These are phyloP conservation scores for Taphrina deformans DNA, from an alignment of 1,139 yeast species.

Conservation along the genomic window DNA sequence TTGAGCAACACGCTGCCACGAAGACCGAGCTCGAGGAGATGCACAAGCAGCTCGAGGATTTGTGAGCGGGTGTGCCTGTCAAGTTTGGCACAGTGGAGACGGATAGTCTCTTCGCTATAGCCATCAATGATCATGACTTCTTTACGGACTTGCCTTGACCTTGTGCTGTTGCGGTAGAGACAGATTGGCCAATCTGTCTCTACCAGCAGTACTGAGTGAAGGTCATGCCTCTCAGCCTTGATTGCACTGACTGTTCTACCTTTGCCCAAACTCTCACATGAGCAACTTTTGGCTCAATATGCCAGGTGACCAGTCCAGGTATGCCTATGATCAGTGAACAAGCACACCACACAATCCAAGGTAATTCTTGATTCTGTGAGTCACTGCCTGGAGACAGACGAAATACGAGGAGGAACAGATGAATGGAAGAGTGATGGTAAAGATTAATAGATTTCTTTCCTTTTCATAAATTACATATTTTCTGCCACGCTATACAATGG, in stretches of 20 bases:
- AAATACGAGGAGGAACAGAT: background rate
- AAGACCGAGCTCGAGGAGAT: conserved; percentile 92
- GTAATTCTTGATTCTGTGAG: background rate
- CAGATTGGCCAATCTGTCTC: too few relatives aligned
- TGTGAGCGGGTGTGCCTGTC: conserved; percentile 27
- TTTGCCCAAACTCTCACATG: too few relatives aligned
- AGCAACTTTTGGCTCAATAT: too few relatives aligned
- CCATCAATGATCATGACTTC: background rate
- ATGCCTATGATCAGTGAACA: too few relatives aligned
- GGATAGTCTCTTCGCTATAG: background rate
- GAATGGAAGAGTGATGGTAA: background rate
- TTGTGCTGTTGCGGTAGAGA: too few relatives aligned
- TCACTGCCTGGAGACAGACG: background rate
- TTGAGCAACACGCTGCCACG: conserved; percentile 75
- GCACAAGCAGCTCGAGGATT: conserved; percentile 77
- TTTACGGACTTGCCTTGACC: background rate
- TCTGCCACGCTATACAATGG: background rate
- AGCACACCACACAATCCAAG: too few relatives aligned
- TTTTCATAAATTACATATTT: background rate
- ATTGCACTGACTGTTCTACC: too few relatives aligned
- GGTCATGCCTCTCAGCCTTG: too few relatives aligned
- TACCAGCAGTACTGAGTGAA: too few relatives aligned
- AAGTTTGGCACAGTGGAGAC: background rate
- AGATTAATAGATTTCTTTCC: background rate
- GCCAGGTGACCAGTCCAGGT: too few relatives aligned